phyloP scores from a whole-genome alignment of 768 basidiomycete genomes.

The Phylloporus sp. region DNA sequence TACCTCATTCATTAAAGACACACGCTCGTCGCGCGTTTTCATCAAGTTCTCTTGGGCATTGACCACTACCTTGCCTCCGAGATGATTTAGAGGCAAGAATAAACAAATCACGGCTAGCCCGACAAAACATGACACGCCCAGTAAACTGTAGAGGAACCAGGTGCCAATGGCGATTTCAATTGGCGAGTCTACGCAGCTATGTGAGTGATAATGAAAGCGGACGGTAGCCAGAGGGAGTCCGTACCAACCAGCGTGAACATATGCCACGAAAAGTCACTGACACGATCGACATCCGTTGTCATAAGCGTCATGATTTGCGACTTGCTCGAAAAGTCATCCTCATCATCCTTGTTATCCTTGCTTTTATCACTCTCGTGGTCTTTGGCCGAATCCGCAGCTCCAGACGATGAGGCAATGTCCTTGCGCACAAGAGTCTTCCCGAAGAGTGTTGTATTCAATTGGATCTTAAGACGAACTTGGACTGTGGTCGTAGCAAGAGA shows the following conservation, averaged over 20 bases:
- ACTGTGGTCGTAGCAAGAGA: slow-evolving; percentile 63
- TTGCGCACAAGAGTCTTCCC: slow-evolving; percentile 85
- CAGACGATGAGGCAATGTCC: slow-evolving; percentile 68
- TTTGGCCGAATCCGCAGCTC: slow-evolving; percentile 24
- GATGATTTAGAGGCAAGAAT: slow-evolving; percentile 78
- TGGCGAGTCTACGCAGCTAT: slow-evolving; percentile 53
- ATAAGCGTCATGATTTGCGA: slow-evolving; percentile 92
- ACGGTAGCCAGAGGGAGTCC: slow-evolving; percentile 12
- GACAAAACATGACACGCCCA: slow-evolving; percentile 74
- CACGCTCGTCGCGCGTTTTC: slow-evolving; percentile 90
- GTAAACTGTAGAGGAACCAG: slow-evolving; percentile 69
- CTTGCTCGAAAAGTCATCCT: slow-evolving; percentile 62
- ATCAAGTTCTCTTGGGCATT: slow-evolving; percentile 80
- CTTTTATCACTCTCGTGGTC: slow-evolving; percentile 17
- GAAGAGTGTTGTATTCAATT: slow-evolving; percentile 82
- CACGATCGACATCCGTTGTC: slow-evolving; percentile 91
- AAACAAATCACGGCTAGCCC: slow-evolving; percentile 74
- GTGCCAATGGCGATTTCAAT: slow-evolving; percentile 76
- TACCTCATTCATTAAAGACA: slow-evolving; percentile 86
- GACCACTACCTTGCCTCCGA: slow-evolving; percentile 76
- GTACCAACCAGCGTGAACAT: slow-evolving; percentile 69
- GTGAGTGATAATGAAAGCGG: background rate
- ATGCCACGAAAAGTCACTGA: slow-evolving; percentile 82
- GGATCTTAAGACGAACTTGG: slow-evolving; percentile 66
- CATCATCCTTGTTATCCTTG: slow-evolving; percentile 25